Base-by-base conservation (phyloP, 805 yeast genomes). In the Metschnikowia matae region DNA sequence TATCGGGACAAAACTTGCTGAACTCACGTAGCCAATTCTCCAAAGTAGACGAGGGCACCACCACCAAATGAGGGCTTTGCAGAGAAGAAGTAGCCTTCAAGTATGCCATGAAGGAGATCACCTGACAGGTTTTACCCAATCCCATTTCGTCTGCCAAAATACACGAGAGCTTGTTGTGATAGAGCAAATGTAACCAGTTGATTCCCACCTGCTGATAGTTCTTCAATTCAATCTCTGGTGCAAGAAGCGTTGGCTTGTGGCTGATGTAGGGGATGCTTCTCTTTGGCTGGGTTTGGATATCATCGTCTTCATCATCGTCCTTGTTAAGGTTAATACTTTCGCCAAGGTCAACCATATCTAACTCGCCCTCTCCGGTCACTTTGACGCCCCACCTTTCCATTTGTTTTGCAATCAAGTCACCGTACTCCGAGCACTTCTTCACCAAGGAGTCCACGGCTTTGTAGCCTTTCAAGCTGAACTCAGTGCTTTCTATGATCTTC, bases 121-220 rank as follows among this genome's bases (percentile, higher is more conserved):
- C 96, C 69, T 94, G 98, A 65, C 96, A 87, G 0, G 99, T 94
- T 65, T 94, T 94, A 52, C 99, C 99, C 44, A 94, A 74, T 4
- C 96, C 99, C 99, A 94, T 94, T 66, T 94, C 99, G 70, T 94
- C 99, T 0, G 99, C 99, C 44, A 94, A 73, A 50, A 94, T 94
- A 70, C 99, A 91, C 6, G 97, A 89, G 50, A 94, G 74, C 15
- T 82, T 78, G 62, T 86, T 82, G 51, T 81, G 82, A 65, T 92
- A 94, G 31, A 94, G 74, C 48, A 92, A 67, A 54, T 84, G 78
- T 48, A 94, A 73, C 99, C 99, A 94, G 65, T 94, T 94, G 47
- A 94, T 71, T 42, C 99, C 99, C n/a, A 91, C 96, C 59, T 90
- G 94, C 71, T 94, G 99, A 67, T 94, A 94, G 62, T 82, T 84